These are phyloP conservation scores for Tricholoma furcatifolium DNA, from an alignment of 768 basidiomycete genomes.

Conservation along the genomic window DNA sequence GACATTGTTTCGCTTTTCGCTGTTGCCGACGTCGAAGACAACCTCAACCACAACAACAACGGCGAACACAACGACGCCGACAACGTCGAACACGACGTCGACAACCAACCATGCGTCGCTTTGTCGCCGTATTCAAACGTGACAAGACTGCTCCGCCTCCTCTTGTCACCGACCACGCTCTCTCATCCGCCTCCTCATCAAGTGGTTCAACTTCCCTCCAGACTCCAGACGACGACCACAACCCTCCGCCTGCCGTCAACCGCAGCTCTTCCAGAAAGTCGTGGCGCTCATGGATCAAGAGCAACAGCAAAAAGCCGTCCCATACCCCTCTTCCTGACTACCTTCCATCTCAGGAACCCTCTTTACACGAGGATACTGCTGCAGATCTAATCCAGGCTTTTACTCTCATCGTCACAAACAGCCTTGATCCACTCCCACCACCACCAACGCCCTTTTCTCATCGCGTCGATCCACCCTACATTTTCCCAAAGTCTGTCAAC, in stretches of 20 bases:
- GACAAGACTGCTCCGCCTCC: conserved; percentile 35
- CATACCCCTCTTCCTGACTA: conserved; percentile 25
- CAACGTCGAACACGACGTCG: conserved; percentile 9
- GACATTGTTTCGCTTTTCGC: conserved; percentile 8
- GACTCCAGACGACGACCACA: conserved; percentile 59
- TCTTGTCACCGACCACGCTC: conserved; percentile 31
- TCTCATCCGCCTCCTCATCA: conserved; percentile 62
- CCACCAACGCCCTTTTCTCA: conserved; percentile 52
- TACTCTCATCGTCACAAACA: conserved; percentile 43
- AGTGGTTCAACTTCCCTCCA: conserved; percentile 56
- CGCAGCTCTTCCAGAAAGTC: conserved; percentile 39
- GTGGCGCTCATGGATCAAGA: conserved; percentile 56
- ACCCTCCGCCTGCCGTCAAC: conserved; percentile 21
- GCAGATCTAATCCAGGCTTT: conserved; percentile 21
- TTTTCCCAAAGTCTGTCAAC: conserved; percentile 61
- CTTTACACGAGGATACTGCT: conserved; percentile 4
- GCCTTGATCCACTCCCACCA: conserved; percentile 37
- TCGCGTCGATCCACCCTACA: conserved; percentile 27
- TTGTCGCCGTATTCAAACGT: conserved; percentile 58
- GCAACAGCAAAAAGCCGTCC: conserved; percentile 17
- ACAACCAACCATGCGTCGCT: conserved; percentile 52
- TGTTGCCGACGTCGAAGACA: too few relatives aligned
- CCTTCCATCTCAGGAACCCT: conserved; percentile 18
- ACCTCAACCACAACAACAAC: too few relatives aligned
- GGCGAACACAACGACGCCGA: not conserved